Percentiles rank a stretch among this genome's conserved stretches.
Evolutionary conservation across 2,329 filamentous ascomycete genomes (phyloP).

Genomic region (Lithohypha guttulata): DNA sequence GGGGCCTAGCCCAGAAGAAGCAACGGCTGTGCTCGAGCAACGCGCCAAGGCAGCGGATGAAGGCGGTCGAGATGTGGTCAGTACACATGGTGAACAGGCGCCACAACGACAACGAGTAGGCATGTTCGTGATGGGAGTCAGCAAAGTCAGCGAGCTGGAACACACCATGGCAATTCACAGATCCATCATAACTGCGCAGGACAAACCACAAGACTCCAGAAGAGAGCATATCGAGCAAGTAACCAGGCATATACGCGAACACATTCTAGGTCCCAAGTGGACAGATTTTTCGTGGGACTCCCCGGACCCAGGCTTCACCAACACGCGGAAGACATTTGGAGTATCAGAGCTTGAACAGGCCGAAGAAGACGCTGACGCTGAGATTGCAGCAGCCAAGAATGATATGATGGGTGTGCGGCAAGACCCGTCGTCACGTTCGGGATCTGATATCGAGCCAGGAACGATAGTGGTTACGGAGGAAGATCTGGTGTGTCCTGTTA

Average conservation of each 20-base stretch:
- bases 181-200: constrained; percentile 18
- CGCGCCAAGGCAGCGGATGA: neutral
- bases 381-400: neutral
- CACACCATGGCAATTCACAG: constrained; percentile 51
- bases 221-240: constrained; percentile 28
- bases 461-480: no score
- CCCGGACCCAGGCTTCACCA: constrained; percentile 33
- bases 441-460: no score
- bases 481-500: no score
- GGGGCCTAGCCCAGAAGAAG: constrained; percentile 42
- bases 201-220: constrained; percentile 12
- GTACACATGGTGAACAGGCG: neutral
- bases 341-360: neutral
- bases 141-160: constrained; percentile 47
- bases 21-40: neutral
- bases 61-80: neutral
- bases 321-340: constrained; percentile 15
- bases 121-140: constrained; percentile 55
- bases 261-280: constrained; percentile 32
- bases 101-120: constrained; percentile 36
- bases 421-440: no score
- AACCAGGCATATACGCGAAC: constrained; percentile 28
- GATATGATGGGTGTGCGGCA: no score
- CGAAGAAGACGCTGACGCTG: neutral
- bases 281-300: constrained; percentile 37